phyloP scores from a whole-genome alignment of 2,329 filamentous ascomycete genomes.

The Aplosporella prunicola region DNA sequence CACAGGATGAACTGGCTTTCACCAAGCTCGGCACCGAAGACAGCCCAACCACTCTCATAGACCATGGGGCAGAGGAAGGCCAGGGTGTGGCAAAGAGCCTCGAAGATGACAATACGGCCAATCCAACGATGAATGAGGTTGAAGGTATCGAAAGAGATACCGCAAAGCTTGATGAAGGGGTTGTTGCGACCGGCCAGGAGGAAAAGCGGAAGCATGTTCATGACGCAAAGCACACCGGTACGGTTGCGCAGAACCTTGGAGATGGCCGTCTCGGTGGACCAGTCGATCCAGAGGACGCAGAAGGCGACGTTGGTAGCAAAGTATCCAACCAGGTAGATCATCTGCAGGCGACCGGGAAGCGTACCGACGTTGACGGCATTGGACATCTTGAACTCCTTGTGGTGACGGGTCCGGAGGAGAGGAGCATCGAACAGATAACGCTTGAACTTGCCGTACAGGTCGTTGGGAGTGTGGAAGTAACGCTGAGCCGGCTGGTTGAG shows the following conservation, averaged over 20 bases:
- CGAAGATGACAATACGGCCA: constrained; percentile 63
- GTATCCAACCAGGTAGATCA: constrained; percentile 38
- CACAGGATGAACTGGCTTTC: constrained; percentile 44
- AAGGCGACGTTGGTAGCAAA: constrained; percentile 40
- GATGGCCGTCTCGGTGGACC: constrained; percentile 62
- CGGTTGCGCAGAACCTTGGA: constrained; percentile 54
- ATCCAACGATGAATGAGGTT: constrained; percentile 76
- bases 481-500: constrained; percentile 70
- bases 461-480: constrained; percentile 63
- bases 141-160: constrained; percentile 73
- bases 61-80: constrained; percentile 46
- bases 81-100: constrained; percentile 56
- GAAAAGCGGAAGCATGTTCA: constrained; percentile 74
- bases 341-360: constrained; percentile 40
- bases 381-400: constrained; percentile 43
- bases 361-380: constrained; percentile 41
- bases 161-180: constrained; percentile 60
- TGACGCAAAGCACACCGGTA: constrained; percentile 57
- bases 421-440: constrained; percentile 38
- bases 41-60: constrained; percentile 41
- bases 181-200: constrained; percentile 69
- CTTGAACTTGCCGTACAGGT: constrained; percentile 35
- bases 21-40: constrained; percentile 32
- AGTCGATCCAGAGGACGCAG: constrained; percentile 47
- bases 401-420: constrained; percentile 39